Evolutionary conservation across 305 asterid species (phyloP).

Genomic region (Fraxinus angustifolia): DNA sequence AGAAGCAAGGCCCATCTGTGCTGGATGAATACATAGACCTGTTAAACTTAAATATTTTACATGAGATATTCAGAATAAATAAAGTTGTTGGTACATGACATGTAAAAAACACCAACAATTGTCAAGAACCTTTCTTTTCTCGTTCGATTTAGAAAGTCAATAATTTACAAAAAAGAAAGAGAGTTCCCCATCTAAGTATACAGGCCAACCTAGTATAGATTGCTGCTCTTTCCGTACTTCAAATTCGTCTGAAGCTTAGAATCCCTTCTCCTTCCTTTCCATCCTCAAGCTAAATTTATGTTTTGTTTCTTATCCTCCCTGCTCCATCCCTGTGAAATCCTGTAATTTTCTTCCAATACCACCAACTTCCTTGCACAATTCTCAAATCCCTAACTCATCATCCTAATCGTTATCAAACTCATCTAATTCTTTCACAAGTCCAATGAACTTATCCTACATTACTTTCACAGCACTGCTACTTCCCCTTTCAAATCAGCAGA

Average conservation of each 20-base stretch:
- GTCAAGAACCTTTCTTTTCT: neutral
- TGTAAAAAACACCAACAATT: neutral
- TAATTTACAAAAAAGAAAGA: neutral
- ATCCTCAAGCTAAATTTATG: neutral
- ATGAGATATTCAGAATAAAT: slow-evolving; percentile 11
- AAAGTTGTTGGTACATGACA: neutral
- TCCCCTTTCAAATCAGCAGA: neutral
- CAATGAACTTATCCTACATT: neutral
- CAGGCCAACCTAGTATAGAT: neutral
- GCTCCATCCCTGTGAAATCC: neutral
- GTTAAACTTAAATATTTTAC: slow-evolving; percentile 41
- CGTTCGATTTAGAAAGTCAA: neutral
- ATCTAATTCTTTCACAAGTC: neutral
- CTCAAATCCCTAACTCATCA: neutral
- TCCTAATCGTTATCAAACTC: neutral
- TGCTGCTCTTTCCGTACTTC: neutral
- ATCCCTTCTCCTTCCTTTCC: neutral
- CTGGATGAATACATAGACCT: slow-evolving; percentile 68
- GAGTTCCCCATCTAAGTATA: neutral
- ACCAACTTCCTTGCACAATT: neutral
- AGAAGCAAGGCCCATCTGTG: slow-evolving; percentile 98
- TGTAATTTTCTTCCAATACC: neutral
- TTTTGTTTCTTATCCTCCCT: neutral
- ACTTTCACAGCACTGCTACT: neutral
- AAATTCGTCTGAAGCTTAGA: neutral